Base-by-base conservation (phyloP, 2,329 filamentous ascomycete species). In the Hypoxylon sp. region DNA sequence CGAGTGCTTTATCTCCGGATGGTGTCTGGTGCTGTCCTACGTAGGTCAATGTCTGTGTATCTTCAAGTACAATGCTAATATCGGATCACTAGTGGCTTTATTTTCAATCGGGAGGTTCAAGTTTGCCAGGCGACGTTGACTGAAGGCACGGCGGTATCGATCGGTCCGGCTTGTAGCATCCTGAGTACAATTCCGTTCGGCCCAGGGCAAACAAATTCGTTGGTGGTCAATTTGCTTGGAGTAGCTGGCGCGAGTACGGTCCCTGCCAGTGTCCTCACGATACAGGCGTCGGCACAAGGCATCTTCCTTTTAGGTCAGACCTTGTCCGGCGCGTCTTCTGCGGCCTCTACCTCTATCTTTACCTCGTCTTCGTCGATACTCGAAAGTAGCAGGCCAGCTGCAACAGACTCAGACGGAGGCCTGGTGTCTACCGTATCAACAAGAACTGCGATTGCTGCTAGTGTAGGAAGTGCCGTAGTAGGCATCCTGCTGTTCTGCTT, bases 21-120 rank as follows among this genome's bases (percentile, higher is more conserved):
- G 60, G 52, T 17, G 53, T 58, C 9, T 52, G 46, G 60, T 63
- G 60, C n/a, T 63, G 60, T 43, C 60, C 60, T 2, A 46, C 14
- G 60, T 63, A 58, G 43, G 60, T 50, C n/a, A 28, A 43, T 14
- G 5, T 13, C 25, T 2, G 30, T 3, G 14, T 38, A 49, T 14
- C 4, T 17, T 34, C 17, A 7, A 38, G 28, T n/a, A 17, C 17
- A 28, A 17, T 36, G 21, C 58, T 61, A 2, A 60, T 28, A n/a
- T 23, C 6, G 11, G 25, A 14, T 10, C 11, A 46, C 14, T n/a
- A 61, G 58, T 38, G 60, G 45, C n/a, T 58, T 36, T 52, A 19
- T 9, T 21, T 52, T 61, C 48, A 25, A 60, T 2, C 56, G 56
- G 2, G 21, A 25, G 11, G 7, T 50, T 10, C 45, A 60, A 43